phyloP scores from a whole-genome alignment of 2,329 filamentous ascomycete species.

The Zasmidium citrigriseum region DNA sequence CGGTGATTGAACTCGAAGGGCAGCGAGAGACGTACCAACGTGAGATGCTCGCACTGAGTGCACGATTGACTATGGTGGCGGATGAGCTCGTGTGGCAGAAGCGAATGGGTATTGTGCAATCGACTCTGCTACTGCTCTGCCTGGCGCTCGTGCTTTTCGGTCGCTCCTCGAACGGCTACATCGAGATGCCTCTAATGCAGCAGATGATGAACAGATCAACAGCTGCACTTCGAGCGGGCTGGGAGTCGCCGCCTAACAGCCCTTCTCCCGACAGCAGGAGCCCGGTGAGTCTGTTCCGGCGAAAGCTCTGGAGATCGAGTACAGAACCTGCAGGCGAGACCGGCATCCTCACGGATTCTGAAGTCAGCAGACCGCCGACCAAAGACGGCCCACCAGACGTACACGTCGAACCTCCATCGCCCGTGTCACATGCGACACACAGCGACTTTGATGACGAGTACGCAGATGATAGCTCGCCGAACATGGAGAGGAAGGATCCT shows the following conservation, averaged over 20 bases:
- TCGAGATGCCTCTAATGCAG: conserved; percentile 49
- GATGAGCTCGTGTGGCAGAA: conserved; percentile 85
- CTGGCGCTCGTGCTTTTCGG: conserved; percentile 83
- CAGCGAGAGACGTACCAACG: conserved; percentile 82
- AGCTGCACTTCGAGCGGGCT: conserved; percentile 32
- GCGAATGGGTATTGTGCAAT: conserved; percentile 90
- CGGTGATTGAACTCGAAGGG: conserved; percentile 84
- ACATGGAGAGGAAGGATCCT: background rate
- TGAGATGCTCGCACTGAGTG: conserved; percentile 79
- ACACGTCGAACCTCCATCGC: conserved; percentile 12
- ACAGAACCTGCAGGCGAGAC: conserved; percentile 14
- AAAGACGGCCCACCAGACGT: conserved; percentile 13
- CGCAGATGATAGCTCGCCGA: conserved; percentile 5
- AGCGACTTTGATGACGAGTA: conserved; percentile 13
- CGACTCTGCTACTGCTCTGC: conserved; percentile 80
- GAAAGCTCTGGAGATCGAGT: conserved; percentile 38
- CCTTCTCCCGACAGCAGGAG: conserved; percentile 35
- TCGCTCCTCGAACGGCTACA: conserved; percentile 29
- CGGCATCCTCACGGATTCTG: conserved; percentile 13
- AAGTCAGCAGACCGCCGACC: conserved; percentile 12
- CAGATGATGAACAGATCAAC: conserved; percentile 42
- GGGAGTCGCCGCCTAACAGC: conserved; percentile 39
- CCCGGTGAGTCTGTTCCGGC: conserved; percentile 32
- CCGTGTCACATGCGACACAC: background rate
- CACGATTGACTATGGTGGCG: conserved; percentile 82